Percentiles rank a stretch among this genome's conserved stretches.
These are phyloP conservation scores for Venturia aucupariae DNA, from an alignment of 2,329 filamentous ascomycete genomes.

Conservation along the genomic window DNA sequence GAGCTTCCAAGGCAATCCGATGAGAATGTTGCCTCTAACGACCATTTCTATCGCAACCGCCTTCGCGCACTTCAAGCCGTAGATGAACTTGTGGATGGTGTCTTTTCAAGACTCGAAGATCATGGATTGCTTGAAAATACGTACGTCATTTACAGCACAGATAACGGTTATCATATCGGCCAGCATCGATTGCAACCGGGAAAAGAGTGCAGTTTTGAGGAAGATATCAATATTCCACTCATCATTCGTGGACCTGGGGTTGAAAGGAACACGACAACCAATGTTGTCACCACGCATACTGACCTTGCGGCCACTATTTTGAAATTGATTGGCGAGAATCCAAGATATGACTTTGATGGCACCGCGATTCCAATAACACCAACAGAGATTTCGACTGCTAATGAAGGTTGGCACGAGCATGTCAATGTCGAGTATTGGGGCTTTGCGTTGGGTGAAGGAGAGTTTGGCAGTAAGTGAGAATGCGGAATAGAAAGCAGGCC, in stretches of 20 bases:
- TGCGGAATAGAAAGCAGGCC: not conserved
- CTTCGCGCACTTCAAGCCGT: constrained; percentile 44
- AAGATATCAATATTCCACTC: constrained; percentile 33
- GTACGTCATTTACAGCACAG: constrained; percentile 31
- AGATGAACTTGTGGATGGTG: constrained; percentile 42
- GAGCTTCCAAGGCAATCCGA: constrained; percentile 36
- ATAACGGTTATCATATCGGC: constrained; percentile 34
- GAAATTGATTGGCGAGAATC: constrained; percentile 23
- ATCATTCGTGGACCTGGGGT: constrained; percentile 31
- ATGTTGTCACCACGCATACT: constrained; percentile 30
- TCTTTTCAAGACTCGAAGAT: constrained; percentile 34
- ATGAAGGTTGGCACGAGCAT: constrained; percentile 24
- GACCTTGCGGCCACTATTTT: constrained; percentile 33
- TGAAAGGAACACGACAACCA: constrained; percentile 20
- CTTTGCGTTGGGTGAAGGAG: constrained; percentile 9
- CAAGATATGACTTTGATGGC: constrained; percentile 28
- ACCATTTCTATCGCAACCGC: constrained; percentile 43
- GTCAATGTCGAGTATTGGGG: constrained; percentile 36
- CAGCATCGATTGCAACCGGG: constrained; percentile 33
- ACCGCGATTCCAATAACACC: constrained; percentile 25
- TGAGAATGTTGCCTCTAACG: constrained; percentile 41
- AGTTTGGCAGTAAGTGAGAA: constrained; percentile 1
- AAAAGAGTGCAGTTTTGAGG: constrained; percentile 31
- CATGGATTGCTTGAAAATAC: constrained; percentile 39
- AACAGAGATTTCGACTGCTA: constrained; percentile 14